phyloP scores from a whole-genome alignment of 768 basidiomycete genomes.

The Rhodotorula paludigena region DNA sequence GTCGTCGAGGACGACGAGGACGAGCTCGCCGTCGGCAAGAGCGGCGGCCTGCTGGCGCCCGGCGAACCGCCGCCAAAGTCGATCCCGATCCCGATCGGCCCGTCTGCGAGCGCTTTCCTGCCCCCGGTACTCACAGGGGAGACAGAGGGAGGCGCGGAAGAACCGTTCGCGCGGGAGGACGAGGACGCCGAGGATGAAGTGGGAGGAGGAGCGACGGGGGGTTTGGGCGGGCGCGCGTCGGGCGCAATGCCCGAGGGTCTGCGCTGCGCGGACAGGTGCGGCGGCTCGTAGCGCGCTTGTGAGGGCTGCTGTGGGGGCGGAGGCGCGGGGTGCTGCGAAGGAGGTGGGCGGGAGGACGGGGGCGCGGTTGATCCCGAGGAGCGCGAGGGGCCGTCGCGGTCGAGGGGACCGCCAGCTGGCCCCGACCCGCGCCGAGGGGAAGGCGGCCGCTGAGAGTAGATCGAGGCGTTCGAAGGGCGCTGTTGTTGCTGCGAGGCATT shows the following conservation, averaged over 20 bases:
- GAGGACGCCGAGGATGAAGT: too few species aligned
- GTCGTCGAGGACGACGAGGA: background rate
- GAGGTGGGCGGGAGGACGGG: background rate
- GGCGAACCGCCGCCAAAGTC: constrained; percentile 11
- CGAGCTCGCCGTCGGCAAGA: background rate
- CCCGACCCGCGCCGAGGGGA: background rate
- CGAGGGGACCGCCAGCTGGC: background rate
- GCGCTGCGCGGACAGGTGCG: background rate
- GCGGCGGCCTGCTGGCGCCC: background rate
- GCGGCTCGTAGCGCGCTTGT: background rate
- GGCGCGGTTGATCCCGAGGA: background rate
- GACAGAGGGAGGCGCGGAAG: too few species aligned
- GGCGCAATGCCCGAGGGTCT: background rate
- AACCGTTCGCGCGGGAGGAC: too few species aligned
- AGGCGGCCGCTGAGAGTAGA: background rate
- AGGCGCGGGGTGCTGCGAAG: background rate
- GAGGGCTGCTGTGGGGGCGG: background rate
- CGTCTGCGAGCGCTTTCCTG: too few species aligned
- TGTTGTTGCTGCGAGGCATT: background rate
- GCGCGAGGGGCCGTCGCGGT: background rate
- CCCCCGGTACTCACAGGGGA: too few species aligned
- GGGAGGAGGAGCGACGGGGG: background rate
- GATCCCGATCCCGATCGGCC: constrained; percentile 14
- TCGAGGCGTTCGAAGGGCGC: background rate
- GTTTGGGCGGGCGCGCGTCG: background rate